Evolutionary conservation across 306 rosid species (phyloP).

Genomic region (Mimosa bimucronata): DNA sequence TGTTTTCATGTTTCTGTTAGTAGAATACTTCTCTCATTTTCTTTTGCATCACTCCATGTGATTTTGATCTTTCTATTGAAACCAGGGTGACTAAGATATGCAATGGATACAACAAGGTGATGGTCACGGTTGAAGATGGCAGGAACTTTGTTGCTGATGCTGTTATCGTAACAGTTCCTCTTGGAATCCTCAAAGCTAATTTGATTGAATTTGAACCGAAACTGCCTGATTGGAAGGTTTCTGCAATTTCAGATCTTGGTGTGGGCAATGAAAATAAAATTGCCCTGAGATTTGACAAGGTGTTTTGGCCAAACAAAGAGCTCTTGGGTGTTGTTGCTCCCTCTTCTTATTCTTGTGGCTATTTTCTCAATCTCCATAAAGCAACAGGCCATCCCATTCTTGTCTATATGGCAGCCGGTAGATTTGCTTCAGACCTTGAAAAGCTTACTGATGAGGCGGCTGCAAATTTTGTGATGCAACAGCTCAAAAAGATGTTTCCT

Average conservation of each 20-base stretch:
- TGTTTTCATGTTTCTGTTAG: background rate
- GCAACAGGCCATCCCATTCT: constrained; percentile 78
- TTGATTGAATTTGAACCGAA: constrained; percentile 68
- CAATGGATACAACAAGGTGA: constrained; percentile 61
- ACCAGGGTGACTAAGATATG: constrained; percentile 56
- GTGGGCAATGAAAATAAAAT: constrained; percentile 83
- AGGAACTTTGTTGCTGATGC: constrained; percentile 60
- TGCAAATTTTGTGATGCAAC: constrained; percentile 56
- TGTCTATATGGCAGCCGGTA: constrained; percentile 81
- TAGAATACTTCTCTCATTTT: background rate
- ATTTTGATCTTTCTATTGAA: constrained; percentile 36
- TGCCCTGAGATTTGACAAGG: constrained; percentile 60
- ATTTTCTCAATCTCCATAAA: constrained; percentile 83
- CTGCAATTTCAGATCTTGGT: constrained; percentile 77
- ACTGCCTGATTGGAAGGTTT: constrained; percentile 72
- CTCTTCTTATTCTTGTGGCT: constrained; percentile 69
- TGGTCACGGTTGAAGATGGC: constrained; percentile 66
- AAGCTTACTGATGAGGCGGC: constrained; percentile 52
- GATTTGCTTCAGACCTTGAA: constrained; percentile 77
- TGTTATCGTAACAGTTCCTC: constrained; percentile 62
- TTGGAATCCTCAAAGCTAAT: constrained; percentile 74
- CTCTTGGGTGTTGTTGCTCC: constrained; percentile 72
- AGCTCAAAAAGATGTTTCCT: constrained; percentile 76
- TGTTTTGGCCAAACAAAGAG: constrained; percentile 82
- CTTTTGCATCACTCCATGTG: background rate